Base-by-base conservation (phyloP, 768 basidiomycete species). In the Amanita phalloides region DNA sequence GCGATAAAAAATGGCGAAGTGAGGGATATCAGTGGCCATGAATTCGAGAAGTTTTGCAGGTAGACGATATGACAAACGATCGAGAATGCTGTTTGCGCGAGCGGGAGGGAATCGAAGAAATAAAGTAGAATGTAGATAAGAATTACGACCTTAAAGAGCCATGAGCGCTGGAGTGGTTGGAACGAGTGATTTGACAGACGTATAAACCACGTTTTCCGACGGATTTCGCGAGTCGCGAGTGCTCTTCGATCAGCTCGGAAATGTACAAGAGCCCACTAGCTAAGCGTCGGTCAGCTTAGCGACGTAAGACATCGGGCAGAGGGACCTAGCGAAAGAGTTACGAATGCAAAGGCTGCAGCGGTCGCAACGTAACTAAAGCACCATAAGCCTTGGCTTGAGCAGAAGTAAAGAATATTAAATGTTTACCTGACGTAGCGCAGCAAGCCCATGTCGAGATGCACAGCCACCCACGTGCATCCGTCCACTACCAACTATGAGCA, bases 241-340 rank as follows among this genome's bases (percentile, higher is more conserved):
- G 86, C 63, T 98, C 95, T 66, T 98, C 95, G 55, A 98, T 97
- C 30, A 97, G 66, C 64, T 98, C 95, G 1, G 94, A 93, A 30
- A 95, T 71, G 74, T 95, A 97, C 50, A 98, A 70, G 42, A 98
- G 72, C 6, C 94, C 95, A 67, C 90, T 94, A 45, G 95, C 95
- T 95, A 63, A 10, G 13, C 7, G 11, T 43, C 4, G 20, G n/a
- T 43, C 17, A 13, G 6, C 54, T 35, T 13, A 11, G 46, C 36
- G 32, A 44, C 46, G 44, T 13, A 36, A 48, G 14, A 45, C 14
- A n/a, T 38, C 7, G 11, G 13, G 21, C 11, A 33, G 23, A 69
- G 80, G 45, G 49, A 92, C 93, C 93, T 48, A 97, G 73, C 8
- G 90, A 92, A 38, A 98, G 74, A 1, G 89, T 92, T n/a, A 93